Percentiles rank a stretch among this genome's conserved stretches.
phyloP scores from a whole-genome alignment of 208 protist species.

The Acanthamoeba culbertsoni region DNA sequence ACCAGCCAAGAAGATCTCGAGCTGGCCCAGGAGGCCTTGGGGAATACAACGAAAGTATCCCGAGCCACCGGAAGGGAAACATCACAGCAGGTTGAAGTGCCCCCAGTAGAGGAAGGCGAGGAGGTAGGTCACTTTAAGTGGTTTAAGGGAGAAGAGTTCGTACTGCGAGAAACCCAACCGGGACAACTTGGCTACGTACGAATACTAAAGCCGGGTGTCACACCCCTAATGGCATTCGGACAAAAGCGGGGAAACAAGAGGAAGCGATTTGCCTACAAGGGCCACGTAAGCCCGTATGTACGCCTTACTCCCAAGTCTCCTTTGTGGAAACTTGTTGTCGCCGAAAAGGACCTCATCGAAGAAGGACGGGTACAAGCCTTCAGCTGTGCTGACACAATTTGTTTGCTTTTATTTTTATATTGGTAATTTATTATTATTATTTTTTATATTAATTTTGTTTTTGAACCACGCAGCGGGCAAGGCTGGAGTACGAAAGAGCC shows the following conservation, averaged over 20 bases:
- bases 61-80: background rate
- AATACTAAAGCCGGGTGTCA: background rate
- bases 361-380: background rate
- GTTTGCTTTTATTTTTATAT: background rate
- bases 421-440: background rate
- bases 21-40: background rate
- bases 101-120: background rate
- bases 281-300: background rate
- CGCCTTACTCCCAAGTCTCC: background rate
- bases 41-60: background rate
- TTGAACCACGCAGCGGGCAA: background rate
- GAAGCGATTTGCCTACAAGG: background rate
- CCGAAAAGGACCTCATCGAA: conserved; percentile 1
- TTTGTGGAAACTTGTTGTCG: background rate
- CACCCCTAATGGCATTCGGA: background rate
- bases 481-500: background rate
- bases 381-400: background rate
- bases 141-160: background rate
- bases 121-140: background rate
- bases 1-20: background rate
- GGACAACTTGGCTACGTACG: background rate
- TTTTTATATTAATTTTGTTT: background rate
- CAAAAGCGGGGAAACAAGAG: conserved; percentile 7
- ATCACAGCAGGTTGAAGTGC: background rate
- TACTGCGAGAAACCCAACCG: background rate